Percentiles rank a stretch among this genome's conserved stretches.
Conservation (phyloP, 2,329 filamentous ascomycete species). For the Bipolaris bicolor region DNA sequence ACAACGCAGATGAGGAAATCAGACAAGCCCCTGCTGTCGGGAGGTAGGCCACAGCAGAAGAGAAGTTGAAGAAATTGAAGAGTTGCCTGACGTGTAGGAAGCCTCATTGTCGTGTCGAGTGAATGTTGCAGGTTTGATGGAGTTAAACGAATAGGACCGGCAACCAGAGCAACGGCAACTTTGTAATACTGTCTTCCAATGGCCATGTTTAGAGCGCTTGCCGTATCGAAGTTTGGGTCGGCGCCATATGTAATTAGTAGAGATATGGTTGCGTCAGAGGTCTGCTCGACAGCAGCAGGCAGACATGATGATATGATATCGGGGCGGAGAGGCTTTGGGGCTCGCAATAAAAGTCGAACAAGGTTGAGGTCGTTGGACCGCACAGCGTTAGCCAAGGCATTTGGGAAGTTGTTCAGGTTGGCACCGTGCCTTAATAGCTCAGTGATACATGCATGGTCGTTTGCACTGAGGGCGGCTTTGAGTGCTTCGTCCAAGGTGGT, state of each 20-base stretch:
- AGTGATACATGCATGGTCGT: constrained; percentile 42
- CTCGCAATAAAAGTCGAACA: constrained; percentile 38
- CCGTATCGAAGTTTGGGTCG: constrained; percentile 45
- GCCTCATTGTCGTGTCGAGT: constrained; percentile 39
- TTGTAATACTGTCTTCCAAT: constrained; percentile 41
- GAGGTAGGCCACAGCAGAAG: constrained; percentile 43
- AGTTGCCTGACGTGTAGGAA: constrained; percentile 36
- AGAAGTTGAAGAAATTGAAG: constrained; percentile 41
- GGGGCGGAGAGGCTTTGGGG: constrained; percentile 39
- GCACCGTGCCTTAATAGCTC: constrained; percentile 45
- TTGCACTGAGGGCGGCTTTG: constrained; percentile 40
- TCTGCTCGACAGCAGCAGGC: constrained; percentile 40
- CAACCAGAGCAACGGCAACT: constrained; percentile 35
- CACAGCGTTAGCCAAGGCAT: constrained; percentile 39
- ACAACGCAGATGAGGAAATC: constrained; percentile 39
- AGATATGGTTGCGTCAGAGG: constrained; percentile 36
- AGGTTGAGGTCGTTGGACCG: constrained; percentile 40
- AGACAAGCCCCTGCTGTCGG: constrained; percentile 33
- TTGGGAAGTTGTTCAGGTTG: constrained; percentile 41
- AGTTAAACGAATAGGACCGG: constrained; percentile 35
- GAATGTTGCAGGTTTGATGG: constrained; percentile 34
- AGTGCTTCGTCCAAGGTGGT: constrained; percentile 43
- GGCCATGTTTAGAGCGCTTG: constrained; percentile 41
- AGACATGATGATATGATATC: constrained; percentile 44
- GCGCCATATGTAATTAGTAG: constrained; percentile 43